A percentile compares a stretch with the other conserved stretches of the same genome.
Conservation (phyloP, 1,284 basidiomycete species). For the Porodaedalea pini region DNA sequence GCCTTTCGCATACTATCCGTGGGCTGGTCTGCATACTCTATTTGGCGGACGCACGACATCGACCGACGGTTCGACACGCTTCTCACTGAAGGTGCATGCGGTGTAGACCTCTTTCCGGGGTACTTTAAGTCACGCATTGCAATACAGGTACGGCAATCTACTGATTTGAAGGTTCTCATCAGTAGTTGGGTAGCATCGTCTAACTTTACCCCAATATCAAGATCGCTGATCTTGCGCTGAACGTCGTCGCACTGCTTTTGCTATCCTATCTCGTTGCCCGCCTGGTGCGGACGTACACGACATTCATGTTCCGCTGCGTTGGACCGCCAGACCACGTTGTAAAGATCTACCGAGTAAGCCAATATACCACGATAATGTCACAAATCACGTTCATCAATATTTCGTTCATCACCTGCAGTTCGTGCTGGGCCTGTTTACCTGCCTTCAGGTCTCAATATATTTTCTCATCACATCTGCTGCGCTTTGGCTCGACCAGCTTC, state of each 20-base stretch:
- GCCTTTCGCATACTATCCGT: constrained; percentile 44
- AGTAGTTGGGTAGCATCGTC: neutral
- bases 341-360: constrained; percentile 37
- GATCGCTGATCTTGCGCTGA: constrained; percentile 49
- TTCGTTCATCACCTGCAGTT: constrained; percentile 34
- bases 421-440: constrained; percentile 52
- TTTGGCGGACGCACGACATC: constrained; percentile 43
- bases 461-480: constrained; percentile 46
- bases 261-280: constrained; percentile 39
- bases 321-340: constrained; percentile 49
- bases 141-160: neutral
- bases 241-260: constrained; percentile 37
- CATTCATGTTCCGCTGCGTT: constrained; percentile 48
- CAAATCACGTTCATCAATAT: neutral
- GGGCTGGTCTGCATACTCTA: constrained; percentile 49
- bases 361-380: constrained; percentile 20
- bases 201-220: too few species aligned
- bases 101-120: constrained; percentile 40
- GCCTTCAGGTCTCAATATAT: constrained; percentile 54
- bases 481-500: constrained; percentile 54
- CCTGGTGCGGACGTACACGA: constrained; percentile 41
- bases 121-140: constrained; percentile 39
- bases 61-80: constrained; percentile 36
- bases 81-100: constrained; percentile 43
- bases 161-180: neutral